Base-by-base conservation (phyloP, 179 eudicot genomes). In the Silene vulgaris region DNA sequence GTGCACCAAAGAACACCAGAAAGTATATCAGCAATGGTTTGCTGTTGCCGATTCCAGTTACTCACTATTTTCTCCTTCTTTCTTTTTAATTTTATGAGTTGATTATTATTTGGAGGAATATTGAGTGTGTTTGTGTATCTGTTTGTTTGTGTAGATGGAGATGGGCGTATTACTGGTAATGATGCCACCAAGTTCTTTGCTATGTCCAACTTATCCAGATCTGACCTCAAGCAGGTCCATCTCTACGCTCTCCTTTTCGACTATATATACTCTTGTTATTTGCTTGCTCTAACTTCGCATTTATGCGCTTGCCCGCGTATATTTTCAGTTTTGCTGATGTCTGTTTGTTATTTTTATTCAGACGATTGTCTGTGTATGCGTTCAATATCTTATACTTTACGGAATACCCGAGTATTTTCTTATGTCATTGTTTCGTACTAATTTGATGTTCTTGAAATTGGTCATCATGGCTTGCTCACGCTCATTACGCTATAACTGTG, bases 161-260 rank as follows among this genome's bases (percentile, higher is more conserved):
- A 93, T 78, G 98, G 97, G 19, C 91, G 97, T 13, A 64, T 93
- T 37, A 87, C 90, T 12, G 94, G 97, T 75, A 92, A 87, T 72
- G 97, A 93, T 56, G 92, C 97, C 3, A 91, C 88, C 0, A 87
- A 85, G 74, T 91, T 93, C 80, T 88, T 93, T 64, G 68, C 88
- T 4, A 80, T 89, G 87, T 91, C 98, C 0, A 87, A 83, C 62
- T 68, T 93, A 63, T 91, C 97, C 8, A 88, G 89, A 60, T 81
- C 89, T 69, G 87, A 91, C 72, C 96, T 92, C 57, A 85, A 85
- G 64, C 87, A 85, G 87, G 87, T 84, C 60, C 7, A 8, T 23
- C 2, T 71, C n/a, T 23, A 20, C 12, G 50, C 35, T 61, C n/a
- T 32, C 37, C 3, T 32, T 32, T 32, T 32, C 35, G 5, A 32